Base-by-base conservation (phyloP, 805 yeast genomes). In the Komagataella populi region DNA sequence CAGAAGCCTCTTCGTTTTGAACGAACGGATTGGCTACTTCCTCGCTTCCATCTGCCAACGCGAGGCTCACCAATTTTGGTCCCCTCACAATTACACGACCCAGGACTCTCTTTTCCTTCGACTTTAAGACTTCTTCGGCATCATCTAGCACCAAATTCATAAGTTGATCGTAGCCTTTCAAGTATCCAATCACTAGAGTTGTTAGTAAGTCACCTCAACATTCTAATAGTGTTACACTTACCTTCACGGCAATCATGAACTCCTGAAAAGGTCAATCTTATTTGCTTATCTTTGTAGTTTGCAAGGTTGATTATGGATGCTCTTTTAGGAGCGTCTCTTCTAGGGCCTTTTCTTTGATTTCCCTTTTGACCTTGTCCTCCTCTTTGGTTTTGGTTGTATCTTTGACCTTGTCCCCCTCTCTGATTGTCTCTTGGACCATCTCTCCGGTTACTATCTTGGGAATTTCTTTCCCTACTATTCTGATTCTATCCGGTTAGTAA, bases 11-110 rank as follows among this genome's bases (percentile, higher is more conserved):
- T 20, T 49, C 47, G 20, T 45, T 49, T 12, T 45, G 46, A 10
- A 58, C 66, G 61, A 83, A 84, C 7, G 93, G 93, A 60, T 85
- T 85, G 48, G 77, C 82, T 60, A 86, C 84, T 52, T 71, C 68
- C 59, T 80, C 86, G 57, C 78, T 73, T 8, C 95, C 93, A 49
- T 83, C 82, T 44, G 77, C 74, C 20, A 95, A 91, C 3, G 90
- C 81, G 61, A 82, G 76, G 3, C 87, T 78, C 57, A 86, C 75
- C 53, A 91, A 66, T 51, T 82, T 72, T 3, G 95, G 89, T 12
- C 97, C 95, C 67, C 96, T 81, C 6, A 86, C 87, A 47, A 91
- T 91, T 20, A 88, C 89, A 43, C 77, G 71, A 0, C 95, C 96
- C 49, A 89, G 70, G 3, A 70, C 67, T 62, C 97, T 78, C 1